A percentile compares a stretch with the other conserved stretches of the same genome.
Evolutionary conservation across 768 basidiomycete genomes (phyloP).

Genomic region (Leccinum truebloodii): DNA sequence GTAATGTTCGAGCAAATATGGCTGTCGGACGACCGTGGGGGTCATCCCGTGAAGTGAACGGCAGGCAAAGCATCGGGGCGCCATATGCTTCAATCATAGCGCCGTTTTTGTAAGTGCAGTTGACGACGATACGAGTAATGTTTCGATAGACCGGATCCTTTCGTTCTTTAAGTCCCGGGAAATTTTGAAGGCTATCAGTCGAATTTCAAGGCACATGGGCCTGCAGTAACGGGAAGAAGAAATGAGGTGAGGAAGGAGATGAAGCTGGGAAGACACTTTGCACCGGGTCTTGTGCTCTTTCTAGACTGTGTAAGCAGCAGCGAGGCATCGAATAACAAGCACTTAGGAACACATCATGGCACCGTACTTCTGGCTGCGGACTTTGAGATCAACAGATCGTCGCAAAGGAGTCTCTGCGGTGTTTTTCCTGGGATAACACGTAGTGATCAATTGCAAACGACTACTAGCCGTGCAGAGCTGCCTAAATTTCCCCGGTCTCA

Average conservation of each 20-base stretch:
- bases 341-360: neutral
- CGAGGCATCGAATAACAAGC: neutral
- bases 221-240: neutral
- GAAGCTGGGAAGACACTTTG: neutral
- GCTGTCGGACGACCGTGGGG: too few relatives aligned
- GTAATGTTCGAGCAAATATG: too few relatives aligned
- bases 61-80: slow-evolving; percentile 45
- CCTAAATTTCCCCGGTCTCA: slow-evolving; percentile 16
- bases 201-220: slow-evolving; percentile 57
- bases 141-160: slow-evolving; percentile 32
- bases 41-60: too few relatives aligned
- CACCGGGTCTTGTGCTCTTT: neutral
- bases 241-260: neutral
- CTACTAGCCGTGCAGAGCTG: neutral
- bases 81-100: slow-evolving; percentile 78
- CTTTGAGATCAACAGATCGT: neutral
- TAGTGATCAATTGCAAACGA: neutral
- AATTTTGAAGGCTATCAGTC: slow-evolving; percentile 10
- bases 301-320: neutral
- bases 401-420: neutral
- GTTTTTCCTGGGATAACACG: neutral
- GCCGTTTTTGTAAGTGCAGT: slow-evolving; percentile 50
- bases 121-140: slow-evolving; percentile 52
- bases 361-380: neutral
- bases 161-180: too few relatives aligned